phyloP scores from a whole-genome alignment of 331 rosid species.

The Cucumis variabilis region DNA sequence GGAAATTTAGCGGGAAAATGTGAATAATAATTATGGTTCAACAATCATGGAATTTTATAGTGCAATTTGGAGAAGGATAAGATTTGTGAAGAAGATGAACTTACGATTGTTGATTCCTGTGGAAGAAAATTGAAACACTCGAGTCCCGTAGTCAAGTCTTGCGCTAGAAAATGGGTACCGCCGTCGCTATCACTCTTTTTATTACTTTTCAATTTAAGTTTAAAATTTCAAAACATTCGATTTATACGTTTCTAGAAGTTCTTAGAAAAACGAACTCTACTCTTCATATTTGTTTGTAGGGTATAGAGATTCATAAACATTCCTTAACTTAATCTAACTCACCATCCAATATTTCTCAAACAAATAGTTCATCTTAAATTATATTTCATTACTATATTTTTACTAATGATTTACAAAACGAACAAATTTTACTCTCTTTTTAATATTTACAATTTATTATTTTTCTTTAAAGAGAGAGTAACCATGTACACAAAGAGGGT shows the following conservation, averaged over 20 bases:
- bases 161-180: not conserved
- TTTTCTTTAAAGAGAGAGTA: too few relatives aligned
- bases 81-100: not conserved
- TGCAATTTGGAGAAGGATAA: not conserved
- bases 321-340: too few relatives aligned
- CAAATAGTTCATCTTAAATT: too few relatives aligned
- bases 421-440: too few relatives aligned
- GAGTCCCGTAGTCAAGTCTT: not conserved
- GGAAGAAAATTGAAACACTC: not conserved
- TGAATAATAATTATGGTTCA: not conserved
- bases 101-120: not conserved
- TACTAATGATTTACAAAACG: too few relatives aligned
- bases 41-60: slow-evolving; percentile 16
- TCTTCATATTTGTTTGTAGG: too few relatives aligned
- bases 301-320: too few relatives aligned
- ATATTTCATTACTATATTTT: too few relatives aligned
- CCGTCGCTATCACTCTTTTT: not conserved
- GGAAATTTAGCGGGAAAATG: slow-evolving; percentile 12
- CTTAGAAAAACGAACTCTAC: too few relatives aligned
- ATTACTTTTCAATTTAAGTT: not conserved
- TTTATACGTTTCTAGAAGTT: not conserved
- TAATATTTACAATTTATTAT: too few relatives aligned
- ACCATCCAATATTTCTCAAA: too few relatives aligned
- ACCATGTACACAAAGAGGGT: too few relatives aligned
- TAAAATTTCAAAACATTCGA: not conserved